Percentiles rank a stretch among this genome's conserved stretches.
phyloP scores from a whole-genome alignment of 1,284 basidiomycete species.

The Volvariella surrecta region DNA sequence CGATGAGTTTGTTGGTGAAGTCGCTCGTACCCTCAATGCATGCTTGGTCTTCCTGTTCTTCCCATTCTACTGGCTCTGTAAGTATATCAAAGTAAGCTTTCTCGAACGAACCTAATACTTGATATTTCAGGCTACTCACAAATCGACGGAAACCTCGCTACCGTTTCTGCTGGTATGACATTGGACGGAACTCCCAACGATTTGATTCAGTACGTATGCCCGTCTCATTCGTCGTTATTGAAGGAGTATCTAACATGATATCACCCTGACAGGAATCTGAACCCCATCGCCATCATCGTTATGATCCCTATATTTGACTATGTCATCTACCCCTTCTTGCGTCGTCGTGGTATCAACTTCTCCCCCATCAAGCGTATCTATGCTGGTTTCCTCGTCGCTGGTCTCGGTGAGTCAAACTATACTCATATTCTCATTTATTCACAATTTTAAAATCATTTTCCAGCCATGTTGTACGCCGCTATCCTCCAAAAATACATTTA shows the following conservation, averaged over 20 bases:
- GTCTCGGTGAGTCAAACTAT: constrained; percentile 18
- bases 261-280: constrained; percentile 32
- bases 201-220: constrained; percentile 36
- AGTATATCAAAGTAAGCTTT: constrained; percentile 9
- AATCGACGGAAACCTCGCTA: constrained; percentile 49
- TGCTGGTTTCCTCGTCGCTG: constrained; percentile 54
- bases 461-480: constrained; percentile 55
- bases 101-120: background rate
- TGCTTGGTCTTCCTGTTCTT: constrained; percentile 58
- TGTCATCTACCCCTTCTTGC: constrained; percentile 48
- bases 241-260: background rate
- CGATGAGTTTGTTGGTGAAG: constrained; percentile 55
- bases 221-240: background rate
- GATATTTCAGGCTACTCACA: constrained; percentile 34
- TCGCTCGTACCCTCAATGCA: constrained; percentile 53
- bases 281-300: constrained; percentile 47
- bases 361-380: constrained; percentile 53
- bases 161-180: constrained; percentile 37
- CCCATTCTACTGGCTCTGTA: constrained; percentile 46
- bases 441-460: too few relatives aligned
- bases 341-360: constrained; percentile 44
- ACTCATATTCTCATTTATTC: too few relatives aligned
- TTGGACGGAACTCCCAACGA: constrained; percentile 51
- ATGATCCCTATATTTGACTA: constrained; percentile 41
- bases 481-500: constrained; percentile 44